A percentile compares a stretch with the other conserved stretches of the same genome.
Conservation (phyloP, 2,329 filamentous ascomycete species). For the Colletotrichum sp. region DNA sequence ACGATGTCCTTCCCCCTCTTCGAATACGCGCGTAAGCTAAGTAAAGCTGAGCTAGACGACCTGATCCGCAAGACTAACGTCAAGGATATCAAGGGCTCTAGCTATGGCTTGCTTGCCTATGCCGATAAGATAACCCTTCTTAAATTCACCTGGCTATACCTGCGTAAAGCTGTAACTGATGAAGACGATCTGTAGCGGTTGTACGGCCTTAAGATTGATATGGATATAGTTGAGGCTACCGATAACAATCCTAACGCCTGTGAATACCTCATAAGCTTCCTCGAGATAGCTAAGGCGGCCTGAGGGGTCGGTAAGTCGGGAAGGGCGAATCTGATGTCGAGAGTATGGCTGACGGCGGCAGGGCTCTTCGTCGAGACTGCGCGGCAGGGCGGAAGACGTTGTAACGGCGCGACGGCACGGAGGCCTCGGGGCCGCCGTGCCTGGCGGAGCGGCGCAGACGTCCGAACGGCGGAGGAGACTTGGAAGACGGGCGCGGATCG, state of each 20-base stretch:
- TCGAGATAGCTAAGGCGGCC: not conserved
- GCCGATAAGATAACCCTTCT: no score
- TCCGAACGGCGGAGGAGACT: no score
- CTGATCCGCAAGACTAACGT: rapidly evolving
- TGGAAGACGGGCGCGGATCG: no score
- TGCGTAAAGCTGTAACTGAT: no score
- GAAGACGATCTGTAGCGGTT: no score
- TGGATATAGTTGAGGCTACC: not conserved
- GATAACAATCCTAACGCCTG: rapidly evolving
- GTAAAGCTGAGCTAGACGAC: rapidly evolving
- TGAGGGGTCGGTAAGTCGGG: not conserved
- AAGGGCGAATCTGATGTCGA: not conserved
- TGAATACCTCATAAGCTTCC: not conserved
- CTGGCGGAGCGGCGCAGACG: not conserved
- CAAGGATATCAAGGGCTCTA: not conserved
- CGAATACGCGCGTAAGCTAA: not conserved
- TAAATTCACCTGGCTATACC: no score
- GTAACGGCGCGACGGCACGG: not conserved
- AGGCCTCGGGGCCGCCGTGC: not conserved
- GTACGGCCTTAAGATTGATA: no score
- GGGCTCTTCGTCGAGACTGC: not conserved
- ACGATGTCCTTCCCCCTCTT: not conserved
- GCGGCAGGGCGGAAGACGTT: not conserved
- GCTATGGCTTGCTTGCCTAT: no score
- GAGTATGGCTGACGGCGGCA: not conserved